Base-by-base conservation (phyloP, 2,329 filamentous ascomycete species). In the Beauveria sp. region DNA sequence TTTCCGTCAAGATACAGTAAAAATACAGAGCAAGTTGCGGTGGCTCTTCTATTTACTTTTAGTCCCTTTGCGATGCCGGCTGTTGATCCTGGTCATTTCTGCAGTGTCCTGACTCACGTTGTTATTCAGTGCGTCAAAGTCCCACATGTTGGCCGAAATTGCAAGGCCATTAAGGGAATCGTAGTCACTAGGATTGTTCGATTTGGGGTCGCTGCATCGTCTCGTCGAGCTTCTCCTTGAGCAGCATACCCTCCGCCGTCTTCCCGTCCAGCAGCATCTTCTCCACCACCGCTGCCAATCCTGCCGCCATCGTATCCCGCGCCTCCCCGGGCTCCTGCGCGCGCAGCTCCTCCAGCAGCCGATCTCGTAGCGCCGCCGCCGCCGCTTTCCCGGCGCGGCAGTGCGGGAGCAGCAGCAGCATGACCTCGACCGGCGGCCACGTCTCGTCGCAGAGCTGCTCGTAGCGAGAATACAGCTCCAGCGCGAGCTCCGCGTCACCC, bases 341-440 rank as follows among this genome's bases (percentile, higher is more conserved):
- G 24, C 24, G 24, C 37, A 56, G 54, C 54, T 34, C 43, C 41
- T 56, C 54, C 26, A 56, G 26, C 6, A 56, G 24, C 5, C 54
- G 41, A 20, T 56, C 54, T n/a, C 54, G 20, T n/a, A 56, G 28
- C 28, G 9, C 41, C 6, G 54, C 28, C 28, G 41, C 28, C n/a
- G 28, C 12, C 18, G 10, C 5, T n/a, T 20, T 6, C 24, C 37
- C n/a, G 41, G 16, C 54, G 54, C 26, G 3, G 54, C 43, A 46
- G 54, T 47, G 54, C 26, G 54, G 54, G 12, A 56, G 41, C 7
- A 56, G 54, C 54, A 24, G 54, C 43, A 56, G 54, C 43, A 56
- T 16, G 12, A 56, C 54, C 7, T 56, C 54, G 54, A 47, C 41
- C 26, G 54, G 54, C 41, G 57, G 40, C 20, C 57, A 53, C 20